These are phyloP conservation scores for Cystoisospora suis DNA, from an alignment of 169 alveolate species.

Conservation along the genomic window DNA sequence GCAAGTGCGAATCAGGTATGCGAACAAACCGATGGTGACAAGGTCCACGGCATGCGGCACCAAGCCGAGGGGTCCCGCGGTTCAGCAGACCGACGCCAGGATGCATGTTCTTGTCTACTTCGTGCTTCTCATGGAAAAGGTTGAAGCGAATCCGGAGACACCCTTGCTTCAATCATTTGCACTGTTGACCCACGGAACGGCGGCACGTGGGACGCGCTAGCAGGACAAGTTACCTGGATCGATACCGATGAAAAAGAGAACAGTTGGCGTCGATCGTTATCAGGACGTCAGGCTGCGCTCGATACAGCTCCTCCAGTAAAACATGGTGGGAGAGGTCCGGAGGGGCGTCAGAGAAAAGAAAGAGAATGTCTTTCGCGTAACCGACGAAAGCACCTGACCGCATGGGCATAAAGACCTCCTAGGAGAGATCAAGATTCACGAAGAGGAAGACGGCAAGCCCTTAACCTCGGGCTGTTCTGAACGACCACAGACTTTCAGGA, in stretches of 20 bases:
- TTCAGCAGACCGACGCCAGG: neutral
- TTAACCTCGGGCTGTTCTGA: no score
- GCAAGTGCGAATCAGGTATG: no score
- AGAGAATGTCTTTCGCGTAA: neutral
- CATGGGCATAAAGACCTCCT: no score
- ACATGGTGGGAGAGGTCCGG: neutral
- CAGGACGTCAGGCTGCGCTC: neutral
- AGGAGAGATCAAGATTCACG: no score
- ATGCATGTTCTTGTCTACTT: neutral
- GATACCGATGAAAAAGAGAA: slow-evolving; percentile 9
- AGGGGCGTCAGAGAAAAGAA: neutral
- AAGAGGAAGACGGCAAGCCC: no score
- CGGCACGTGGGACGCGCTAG: no score
- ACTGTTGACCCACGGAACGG: no score
- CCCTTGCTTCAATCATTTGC: neutral
- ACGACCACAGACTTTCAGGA: no score
- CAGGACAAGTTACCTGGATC: neutral
- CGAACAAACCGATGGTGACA: no score
- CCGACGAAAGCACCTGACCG: slow-evolving; percentile 23
- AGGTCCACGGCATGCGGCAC: no score
- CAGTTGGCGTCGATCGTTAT: neutral
- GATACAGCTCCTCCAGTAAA: neutral
- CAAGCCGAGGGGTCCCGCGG: neutral
- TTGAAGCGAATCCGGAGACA: neutral
- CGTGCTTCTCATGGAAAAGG: neutral